Conservation (phyloP, 352 stramenopile species). For the Phytophthora nicotianae region DNA sequence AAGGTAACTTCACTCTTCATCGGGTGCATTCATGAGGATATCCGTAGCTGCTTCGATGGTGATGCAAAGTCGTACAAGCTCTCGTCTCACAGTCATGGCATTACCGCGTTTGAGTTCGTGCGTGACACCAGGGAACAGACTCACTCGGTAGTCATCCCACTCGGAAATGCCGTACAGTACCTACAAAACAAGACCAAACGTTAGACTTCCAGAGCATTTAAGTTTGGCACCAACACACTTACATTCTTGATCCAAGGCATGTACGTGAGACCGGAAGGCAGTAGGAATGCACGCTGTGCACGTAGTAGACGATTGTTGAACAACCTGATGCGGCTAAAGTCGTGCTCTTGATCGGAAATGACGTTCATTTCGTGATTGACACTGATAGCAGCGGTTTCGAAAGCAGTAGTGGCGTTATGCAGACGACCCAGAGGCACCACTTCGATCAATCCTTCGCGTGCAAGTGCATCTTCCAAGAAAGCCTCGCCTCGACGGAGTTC, state of each 20-base stretch:
- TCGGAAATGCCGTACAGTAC: conserved; percentile 84
- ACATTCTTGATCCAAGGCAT: conserved; percentile 88
- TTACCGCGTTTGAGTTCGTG: conserved; percentile 74
- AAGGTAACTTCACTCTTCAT: conserved; percentile 30
- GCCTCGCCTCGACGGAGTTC: conserved; percentile 69
- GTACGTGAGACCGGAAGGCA: conserved; percentile 63
- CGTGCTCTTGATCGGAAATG: conserved; percentile 66
- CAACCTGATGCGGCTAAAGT: conserved; percentile 81
- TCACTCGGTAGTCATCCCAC: conserved; percentile 82
- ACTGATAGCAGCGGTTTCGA: conserved; percentile 63
- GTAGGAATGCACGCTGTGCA: conserved; percentile 80
- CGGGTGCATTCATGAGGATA: conserved; percentile 47
- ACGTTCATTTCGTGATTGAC: conserved; percentile 60
- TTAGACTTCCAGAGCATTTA: conserved; percentile 11
- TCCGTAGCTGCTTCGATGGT: conserved; percentile 80
- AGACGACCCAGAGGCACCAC: conserved; percentile 55
- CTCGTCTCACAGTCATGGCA: conserved; percentile 74
- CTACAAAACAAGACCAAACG: conserved; percentile 27
- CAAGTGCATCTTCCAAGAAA: conserved; percentile 56
- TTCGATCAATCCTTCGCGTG: conserved; percentile 32
- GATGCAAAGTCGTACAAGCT: conserved; percentile 79
- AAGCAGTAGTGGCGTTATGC: conserved; percentile 58
- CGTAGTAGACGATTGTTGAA: conserved; percentile 87
- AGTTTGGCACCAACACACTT: conserved; percentile 21
- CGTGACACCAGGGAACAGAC: conserved; percentile 75